These are phyloP conservation scores for Clavispora santaluciae DNA, from an alignment of 805 yeast genomes.

Conservation along the genomic window DNA sequence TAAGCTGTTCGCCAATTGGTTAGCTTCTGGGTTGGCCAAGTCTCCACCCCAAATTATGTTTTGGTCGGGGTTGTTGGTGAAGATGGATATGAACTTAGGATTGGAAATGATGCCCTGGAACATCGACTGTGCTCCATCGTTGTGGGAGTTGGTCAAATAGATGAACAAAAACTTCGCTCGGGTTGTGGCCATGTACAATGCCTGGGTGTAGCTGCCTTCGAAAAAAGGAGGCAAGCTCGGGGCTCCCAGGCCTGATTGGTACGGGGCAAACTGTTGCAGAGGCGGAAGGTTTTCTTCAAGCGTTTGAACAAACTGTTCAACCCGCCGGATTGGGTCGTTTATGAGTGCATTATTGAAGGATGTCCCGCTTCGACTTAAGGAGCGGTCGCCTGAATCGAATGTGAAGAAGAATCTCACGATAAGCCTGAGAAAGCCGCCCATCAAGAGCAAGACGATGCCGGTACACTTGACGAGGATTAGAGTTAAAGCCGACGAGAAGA, in stretches of 20 bases:
- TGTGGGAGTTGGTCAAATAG: constrained; percentile 66
- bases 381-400: background rate
- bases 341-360: constrained; percentile 11
- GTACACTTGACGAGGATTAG: background rate
- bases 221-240: constrained; percentile 43
- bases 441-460: background rate
- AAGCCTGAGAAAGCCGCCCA: background rate
- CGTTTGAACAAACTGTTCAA: constrained; percentile 45
- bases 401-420: background rate
- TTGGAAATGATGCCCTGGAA: constrained; percentile 51
- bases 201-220: constrained; percentile 77
- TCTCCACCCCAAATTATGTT: constrained; percentile 82
- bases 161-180: constrained; percentile 70
- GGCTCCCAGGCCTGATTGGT: constrained; percentile 6
- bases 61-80: constrained; percentile 38
- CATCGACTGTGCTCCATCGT: constrained; percentile 55
- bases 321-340: constrained; percentile 51
- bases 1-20: constrained; percentile 73
- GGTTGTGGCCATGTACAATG: constrained; percentile 63
- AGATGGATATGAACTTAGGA: constrained; percentile 41
- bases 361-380: background rate
- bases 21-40: constrained; percentile 74
- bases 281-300: constrained; percentile 44
- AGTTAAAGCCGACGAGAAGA: background rate
- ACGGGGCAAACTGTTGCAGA: constrained; percentile 13